Base-by-base conservation (phyloP, 75 land plant genomes). In the Ceratopteris richardii region DNA sequence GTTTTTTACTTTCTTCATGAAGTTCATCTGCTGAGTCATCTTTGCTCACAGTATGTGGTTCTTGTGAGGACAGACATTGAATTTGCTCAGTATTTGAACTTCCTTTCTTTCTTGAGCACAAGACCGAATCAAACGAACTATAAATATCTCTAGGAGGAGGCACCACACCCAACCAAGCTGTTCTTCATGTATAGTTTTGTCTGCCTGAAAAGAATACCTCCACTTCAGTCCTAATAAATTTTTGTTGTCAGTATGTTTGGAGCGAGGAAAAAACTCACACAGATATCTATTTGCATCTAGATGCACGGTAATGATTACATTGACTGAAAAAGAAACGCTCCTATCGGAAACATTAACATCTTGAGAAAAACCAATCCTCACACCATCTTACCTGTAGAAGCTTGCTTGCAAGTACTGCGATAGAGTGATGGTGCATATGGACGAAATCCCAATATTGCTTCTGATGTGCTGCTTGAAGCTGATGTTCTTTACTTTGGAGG, bases 141-240 rank as follows among this genome's bases (percentile, higher is more conserved):
- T 23, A 7, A 47, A 46, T 46, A 17, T 29, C 57, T 51, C 11
- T 63, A 40, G 48, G 58, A 68, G 74, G 48, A 61, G 29, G 20
- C 17, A 26, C 74, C 74, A 71, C 9, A 29, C 46, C 74, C 74
- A 71, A 13, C 74, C 74, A 5, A 71, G 56, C 40, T 71, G 68
- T 17, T 71, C 43, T 13, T 71, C 68, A 29, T 57, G 62, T 31
- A 71, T 71, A 14, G 44, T 44, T 52, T 64, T 63, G 36, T 71
- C 74, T 0, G 74, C 74, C 68, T 69, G 60, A 3, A 33, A 33
- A 33, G 37, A 33, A 33, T 9, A 33, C 37, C 37, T 9, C 37
- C 3, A 33, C 3, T 9, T 33, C 37, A 33, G 37, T 3, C 37
- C 37, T 4, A 33, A 9, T 4, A 4, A 33, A 9, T 33, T 33